Evolutionary conservation across 2,329 filamentous ascomycete species (phyloP).

Genomic region (Spiromastix sp.): DNA sequence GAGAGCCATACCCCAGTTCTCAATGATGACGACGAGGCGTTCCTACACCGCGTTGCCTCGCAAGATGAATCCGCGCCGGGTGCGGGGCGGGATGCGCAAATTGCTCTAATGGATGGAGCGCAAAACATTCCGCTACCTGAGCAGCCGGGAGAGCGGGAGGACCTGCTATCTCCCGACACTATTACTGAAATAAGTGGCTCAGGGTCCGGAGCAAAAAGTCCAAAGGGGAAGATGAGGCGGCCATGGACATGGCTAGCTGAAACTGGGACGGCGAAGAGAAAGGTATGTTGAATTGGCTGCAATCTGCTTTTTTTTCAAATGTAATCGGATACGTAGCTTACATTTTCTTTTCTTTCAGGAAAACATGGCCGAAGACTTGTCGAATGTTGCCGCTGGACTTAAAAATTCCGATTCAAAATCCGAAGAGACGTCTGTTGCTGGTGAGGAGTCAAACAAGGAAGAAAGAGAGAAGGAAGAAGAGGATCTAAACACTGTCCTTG

Average conservation of each 20-base stretch:
- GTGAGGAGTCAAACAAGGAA: slow-evolving; percentile 28
- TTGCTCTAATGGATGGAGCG: slow-evolving; percentile 35
- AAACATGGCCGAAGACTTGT: slow-evolving; percentile 19
- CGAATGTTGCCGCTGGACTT: slow-evolving; percentile 18
- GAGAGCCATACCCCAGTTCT: slow-evolving; percentile 36
- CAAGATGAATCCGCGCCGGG: slow-evolving; percentile 19
- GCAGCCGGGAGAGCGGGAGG: slow-evolving; percentile 30
- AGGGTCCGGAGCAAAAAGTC: slow-evolving; percentile 13
- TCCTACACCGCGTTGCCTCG: slow-evolving; percentile 42
- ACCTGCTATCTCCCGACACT: no score
- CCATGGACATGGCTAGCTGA: slow-evolving; percentile 32
- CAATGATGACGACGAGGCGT: slow-evolving; percentile 52
- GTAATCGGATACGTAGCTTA: neutral
- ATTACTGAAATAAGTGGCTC: slow-evolving; percentile 22
- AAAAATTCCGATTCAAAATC: slow-evolving; percentile 17
- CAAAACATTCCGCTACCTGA: slow-evolving; percentile 41
- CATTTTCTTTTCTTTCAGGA: slow-evolving; percentile 11
- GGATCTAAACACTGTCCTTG: slow-evolving; percentile 70
- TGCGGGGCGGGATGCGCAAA: slow-evolving; percentile 34
- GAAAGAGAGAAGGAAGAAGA: slow-evolving; percentile 49
- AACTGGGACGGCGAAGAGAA: slow-evolving; percentile 24
- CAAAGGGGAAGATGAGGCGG: slow-evolving; percentile 25
- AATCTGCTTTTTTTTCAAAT: slow-evolving; percentile 1
- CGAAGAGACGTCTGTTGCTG: slow-evolving; percentile 28
- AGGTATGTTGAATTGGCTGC: slow-evolving; percentile 14